Percentiles rank a stretch among this genome's conserved stretches.
Conservation (phyloP, 805 yeast species). For the Naumovozyma baii region DNA sequence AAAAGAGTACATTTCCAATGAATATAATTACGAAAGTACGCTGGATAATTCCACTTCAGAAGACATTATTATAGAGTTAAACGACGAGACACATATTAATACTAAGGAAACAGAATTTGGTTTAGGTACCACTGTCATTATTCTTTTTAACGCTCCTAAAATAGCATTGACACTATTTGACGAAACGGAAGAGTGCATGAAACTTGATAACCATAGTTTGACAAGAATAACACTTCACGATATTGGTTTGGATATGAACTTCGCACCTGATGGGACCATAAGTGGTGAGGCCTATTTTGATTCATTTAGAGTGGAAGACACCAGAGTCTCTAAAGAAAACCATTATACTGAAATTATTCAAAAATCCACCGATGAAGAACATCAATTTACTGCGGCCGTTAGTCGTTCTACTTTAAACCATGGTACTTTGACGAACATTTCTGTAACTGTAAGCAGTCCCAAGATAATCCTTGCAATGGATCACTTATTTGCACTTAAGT, state of each 20-base stretch:
- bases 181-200: slow-evolving; percentile 33
- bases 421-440: slow-evolving; percentile 38
- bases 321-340: slow-evolving; percentile 51
- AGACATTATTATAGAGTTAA: slow-evolving; percentile 13
- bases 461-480: slow-evolving; percentile 75
- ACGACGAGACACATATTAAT: slow-evolving; percentile 1
- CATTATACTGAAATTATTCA: slow-evolving; percentile 79
- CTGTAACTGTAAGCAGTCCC: slow-evolving; percentile 71
- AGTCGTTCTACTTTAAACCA: slow-evolving; percentile 34
- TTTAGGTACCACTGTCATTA: slow-evolving; percentile 28
- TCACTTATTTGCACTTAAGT: slow-evolving; percentile 66
- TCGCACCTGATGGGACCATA: slow-evolving; percentile 47
- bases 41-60: slow-evolving; percentile 28
- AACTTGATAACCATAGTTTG: slow-evolving; percentile 35
- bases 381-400: slow-evolving; percentile 60
- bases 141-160: slow-evolving; percentile 51
- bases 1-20: slow-evolving; percentile 47
- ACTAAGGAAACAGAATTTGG: slow-evolving; percentile 4
- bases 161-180: slow-evolving; percentile 54
- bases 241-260: slow-evolving; percentile 40
- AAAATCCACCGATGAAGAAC: slow-evolving; percentile 44
- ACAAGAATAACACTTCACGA: slow-evolving; percentile 54
- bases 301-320: slow-evolving; percentile 72
- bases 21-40: slow-evolving; percentile 56
- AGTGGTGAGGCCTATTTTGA: slow-evolving; percentile 53